phyloP scores from a whole-genome alignment of 768 basidiomycete species.

The Russula sp. region DNA sequence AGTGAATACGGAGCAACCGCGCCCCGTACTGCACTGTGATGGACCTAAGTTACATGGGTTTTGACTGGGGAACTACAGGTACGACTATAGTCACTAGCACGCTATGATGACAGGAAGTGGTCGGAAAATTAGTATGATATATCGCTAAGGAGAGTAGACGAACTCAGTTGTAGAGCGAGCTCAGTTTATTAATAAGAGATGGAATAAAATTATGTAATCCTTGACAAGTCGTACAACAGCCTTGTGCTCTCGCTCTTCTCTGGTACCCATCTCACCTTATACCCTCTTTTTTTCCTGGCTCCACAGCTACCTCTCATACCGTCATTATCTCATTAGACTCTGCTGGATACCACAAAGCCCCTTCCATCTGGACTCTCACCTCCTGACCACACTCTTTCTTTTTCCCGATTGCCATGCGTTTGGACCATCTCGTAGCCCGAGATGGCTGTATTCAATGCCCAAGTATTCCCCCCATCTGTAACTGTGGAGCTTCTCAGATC shows the following conservation, averaged over 20 bases:
- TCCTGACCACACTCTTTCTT: slow-evolving; percentile 26
- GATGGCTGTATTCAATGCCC: slow-evolving; percentile 48
- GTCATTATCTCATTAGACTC: not conserved
- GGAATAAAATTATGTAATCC: slow-evolving; percentile 20
- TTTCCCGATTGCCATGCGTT: slow-evolving; percentile 28
- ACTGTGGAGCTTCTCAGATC: slow-evolving; percentile 51
- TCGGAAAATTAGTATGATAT: too few species aligned
- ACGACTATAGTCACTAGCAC: slow-evolving; percentile 24
- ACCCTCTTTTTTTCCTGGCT: not conserved
- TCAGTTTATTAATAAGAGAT: not conserved
- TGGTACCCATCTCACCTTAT: not conserved
- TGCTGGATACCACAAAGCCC: slow-evolving; percentile 2
- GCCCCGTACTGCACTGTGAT: too few species aligned
- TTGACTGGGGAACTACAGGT: slow-evolving; percentile 12
- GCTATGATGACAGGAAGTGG: too few species aligned
- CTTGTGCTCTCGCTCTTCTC: not conserved
- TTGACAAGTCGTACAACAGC: not conserved
- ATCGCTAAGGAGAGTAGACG: too few species aligned
- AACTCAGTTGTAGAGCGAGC: not conserved
- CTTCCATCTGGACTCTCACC: not conserved
- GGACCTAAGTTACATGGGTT: not conserved
- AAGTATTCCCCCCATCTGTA: slow-evolving; percentile 46
- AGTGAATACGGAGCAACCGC: slow-evolving; percentile 30
- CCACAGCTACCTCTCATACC: not conserved
- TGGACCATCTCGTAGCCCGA: slow-evolving; percentile 29